Evolutionary conservation across 2,329 filamentous ascomycete genomes (phyloP).

Genomic region (Fusarium humuli): DNA sequence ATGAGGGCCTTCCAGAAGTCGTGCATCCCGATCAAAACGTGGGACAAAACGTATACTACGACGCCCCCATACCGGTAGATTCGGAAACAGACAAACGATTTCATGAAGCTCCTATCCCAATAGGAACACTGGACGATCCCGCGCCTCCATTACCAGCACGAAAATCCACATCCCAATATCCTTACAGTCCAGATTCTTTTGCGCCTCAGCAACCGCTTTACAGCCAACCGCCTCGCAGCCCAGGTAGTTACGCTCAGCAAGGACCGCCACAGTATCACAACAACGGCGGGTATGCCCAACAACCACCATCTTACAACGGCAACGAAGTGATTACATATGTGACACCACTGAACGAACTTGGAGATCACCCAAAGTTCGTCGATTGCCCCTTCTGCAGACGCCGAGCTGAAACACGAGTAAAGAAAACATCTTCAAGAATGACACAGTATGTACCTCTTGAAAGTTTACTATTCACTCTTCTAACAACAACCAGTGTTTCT

Average conservation of each 20-base stretch:
- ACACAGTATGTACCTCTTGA: constrained; percentile 32
- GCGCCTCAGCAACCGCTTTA: neutral
- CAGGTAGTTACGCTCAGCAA: neutral
- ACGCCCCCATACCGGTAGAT: constrained; percentile 37
- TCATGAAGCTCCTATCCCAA: constrained; percentile 18
- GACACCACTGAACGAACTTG: constrained; percentile 38
- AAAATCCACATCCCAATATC: neutral
- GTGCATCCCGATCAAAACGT: constrained; percentile 5
- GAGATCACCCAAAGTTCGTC: constrained; percentile 39
- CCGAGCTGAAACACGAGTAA: constrained; percentile 36
- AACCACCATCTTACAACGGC: neutral
- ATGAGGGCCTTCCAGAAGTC: constrained; percentile 39
- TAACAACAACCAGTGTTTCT: constrained; percentile 19
- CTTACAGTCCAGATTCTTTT: neutral
- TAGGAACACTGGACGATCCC: neutral
- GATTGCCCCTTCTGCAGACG: constrained; percentile 43
- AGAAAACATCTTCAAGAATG: constrained; percentile 34
- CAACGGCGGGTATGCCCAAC: constrained; percentile 4
- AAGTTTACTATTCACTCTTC: accelerated
- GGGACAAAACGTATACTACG: constrained; percentile 3
- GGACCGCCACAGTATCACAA: neutral
- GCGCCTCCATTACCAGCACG: constrained; percentile 15
- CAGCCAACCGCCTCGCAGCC: neutral
- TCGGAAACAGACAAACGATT: constrained; percentile 22
- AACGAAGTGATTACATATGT: constrained; percentile 21